A percentile compares a stretch with the other conserved stretches of the same genome.
Conservation (phyloP, 1,284 basidiomycete genomes). For the Moesziomyces sp. region DNA sequence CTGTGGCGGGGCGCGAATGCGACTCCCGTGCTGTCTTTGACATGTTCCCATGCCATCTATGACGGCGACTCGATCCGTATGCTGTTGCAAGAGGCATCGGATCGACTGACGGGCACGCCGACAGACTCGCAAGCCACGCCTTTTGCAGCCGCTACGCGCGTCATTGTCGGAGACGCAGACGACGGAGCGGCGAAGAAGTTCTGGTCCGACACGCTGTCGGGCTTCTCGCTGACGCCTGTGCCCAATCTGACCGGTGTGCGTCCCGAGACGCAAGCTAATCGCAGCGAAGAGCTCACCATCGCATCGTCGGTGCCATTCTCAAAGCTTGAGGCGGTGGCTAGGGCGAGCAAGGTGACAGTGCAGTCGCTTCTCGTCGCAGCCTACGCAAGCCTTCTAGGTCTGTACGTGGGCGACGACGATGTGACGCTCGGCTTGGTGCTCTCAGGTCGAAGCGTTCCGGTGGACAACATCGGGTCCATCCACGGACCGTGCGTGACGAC, state of each 20-base stretch:
- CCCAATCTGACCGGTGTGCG: slow-evolving; percentile 54
- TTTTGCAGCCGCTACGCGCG: slow-evolving; percentile 27
- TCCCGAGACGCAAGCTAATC: slow-evolving; percentile 16
- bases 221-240: slow-evolving; percentile 42
- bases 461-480: slow-evolving; percentile 37
- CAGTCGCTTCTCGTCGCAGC: slow-evolving; percentile 53
- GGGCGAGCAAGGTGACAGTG: slow-evolving; percentile 39
- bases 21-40: slow-evolving; percentile 19
- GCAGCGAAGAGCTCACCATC: slow-evolving; percentile 25
- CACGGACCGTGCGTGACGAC: slow-evolving; percentile 64
- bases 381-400: slow-evolving; percentile 41
- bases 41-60: slow-evolving; percentile 61
- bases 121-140: slow-evolving; percentile 3
- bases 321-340: slow-evolving; percentile 30
- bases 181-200: slow-evolving; percentile 24
- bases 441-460: slow-evolving; percentile 48
- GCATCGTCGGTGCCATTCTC: slow-evolving; percentile 3
- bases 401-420: slow-evolving; percentile 55
- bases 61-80: slow-evolving; percentile 59
- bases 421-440: slow-evolving; percentile 60
- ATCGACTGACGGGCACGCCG: slow-evolving; percentile 5
- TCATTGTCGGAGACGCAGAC: slow-evolving; percentile 19
- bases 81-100: slow-evolving; percentile 39
- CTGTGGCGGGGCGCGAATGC: slow-evolving; percentile 22
- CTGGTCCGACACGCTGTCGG: slow-evolving; percentile 49